Evolutionary conservation across 1,139 yeast species (phyloP), one percentile per base, ranked within the genome.

Genomic region (Casaregolazyma lundiana): DNA sequence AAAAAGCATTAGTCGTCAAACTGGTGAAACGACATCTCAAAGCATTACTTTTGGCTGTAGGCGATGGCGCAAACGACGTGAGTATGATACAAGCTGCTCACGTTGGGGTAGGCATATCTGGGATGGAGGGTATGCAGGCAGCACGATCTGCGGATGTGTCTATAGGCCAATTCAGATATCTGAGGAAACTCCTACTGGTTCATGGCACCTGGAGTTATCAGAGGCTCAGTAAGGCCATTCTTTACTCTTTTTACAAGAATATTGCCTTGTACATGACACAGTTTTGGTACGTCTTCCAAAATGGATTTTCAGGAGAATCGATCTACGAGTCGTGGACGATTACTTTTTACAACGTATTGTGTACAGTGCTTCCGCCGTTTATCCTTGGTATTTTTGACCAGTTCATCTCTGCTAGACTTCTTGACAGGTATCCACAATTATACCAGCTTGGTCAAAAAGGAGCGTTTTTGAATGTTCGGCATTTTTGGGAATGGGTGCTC

Each of bases 91-190:
- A 92, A 67, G 97, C 97, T 11, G 98, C 98, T 0, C 96, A 92
- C 66, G 96, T 92, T 44, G 99, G 99, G 51, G 95, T 92, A 39
- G 99, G 99, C 63, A 92, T 92, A 56, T 87, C 94, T 61, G 99
- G 99, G 57, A 86, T 88, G 87, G 98, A 94, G 69, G 99, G 99
- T 57, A 90, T 90, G 89, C 99, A 94, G 66, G 98, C 98, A 6
- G 97, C 98, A 0, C 77, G 98, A 66, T 83, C 95, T 66, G 98
- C 99, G 0, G 99, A 94, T 72, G 81, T 92, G 50, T 90, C 97
- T 0, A 88, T 94, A 67, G 98, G 97, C 0, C 98, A 94, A 64
- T 94, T 94, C 76, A 81, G 83, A 63, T 92, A 78, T 62, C 75
- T 94, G 68, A 78, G 80, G 56, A 90, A 87, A 62, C 68, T 94